These are phyloP conservation scores for Imleria badia DNA, from an alignment of 768 basidiomycete species.

Conservation along the genomic window DNA sequence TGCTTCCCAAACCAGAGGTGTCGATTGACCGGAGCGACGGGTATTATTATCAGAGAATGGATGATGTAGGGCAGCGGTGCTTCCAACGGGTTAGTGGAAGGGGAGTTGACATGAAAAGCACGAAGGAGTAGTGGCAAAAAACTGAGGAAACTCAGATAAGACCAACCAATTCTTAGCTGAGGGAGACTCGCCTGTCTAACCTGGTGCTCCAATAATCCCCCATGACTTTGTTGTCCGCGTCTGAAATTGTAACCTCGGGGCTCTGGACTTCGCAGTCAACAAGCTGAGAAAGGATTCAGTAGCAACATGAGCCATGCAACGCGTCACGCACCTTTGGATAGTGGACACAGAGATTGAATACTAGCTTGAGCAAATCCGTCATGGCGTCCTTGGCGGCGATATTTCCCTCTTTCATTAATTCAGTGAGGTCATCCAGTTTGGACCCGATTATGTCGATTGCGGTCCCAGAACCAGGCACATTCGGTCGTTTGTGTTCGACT, in stretches of 20 bases:
- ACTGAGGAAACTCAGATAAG: constrained; percentile 24
- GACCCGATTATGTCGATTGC: constrained; percentile 59
- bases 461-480: constrained; percentile 38
- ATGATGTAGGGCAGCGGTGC: constrained; percentile 80
- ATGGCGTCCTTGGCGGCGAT: constrained; percentile 59
- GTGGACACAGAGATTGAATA: constrained; percentile 77
- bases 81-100: constrained; percentile 61
- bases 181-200: constrained; percentile 61
- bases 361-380: constrained; percentile 80
- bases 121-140: constrained; percentile 71
- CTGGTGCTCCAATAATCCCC: constrained; percentile 75
- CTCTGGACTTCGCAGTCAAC: constrained; percentile 46
- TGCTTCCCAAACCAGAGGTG: constrained; percentile 60
- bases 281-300: constrained; percentile 23
- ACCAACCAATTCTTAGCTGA: background rate
- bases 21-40: constrained; percentile 56
- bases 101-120: constrained; percentile 63
- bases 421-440: constrained; percentile 60
- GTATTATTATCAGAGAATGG: constrained; percentile 78
- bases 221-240: constrained; percentile 47
- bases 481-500: constrained; percentile 62
- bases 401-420: constrained; percentile 47
- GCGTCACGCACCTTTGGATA: constrained; percentile 65
- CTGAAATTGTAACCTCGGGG: constrained; percentile 16
- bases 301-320: background rate